Evolutionary conservation across 495 filamentous ascomycete species (phyloP).

Genomic region (Umbilicaria muhlenbergii): DNA sequence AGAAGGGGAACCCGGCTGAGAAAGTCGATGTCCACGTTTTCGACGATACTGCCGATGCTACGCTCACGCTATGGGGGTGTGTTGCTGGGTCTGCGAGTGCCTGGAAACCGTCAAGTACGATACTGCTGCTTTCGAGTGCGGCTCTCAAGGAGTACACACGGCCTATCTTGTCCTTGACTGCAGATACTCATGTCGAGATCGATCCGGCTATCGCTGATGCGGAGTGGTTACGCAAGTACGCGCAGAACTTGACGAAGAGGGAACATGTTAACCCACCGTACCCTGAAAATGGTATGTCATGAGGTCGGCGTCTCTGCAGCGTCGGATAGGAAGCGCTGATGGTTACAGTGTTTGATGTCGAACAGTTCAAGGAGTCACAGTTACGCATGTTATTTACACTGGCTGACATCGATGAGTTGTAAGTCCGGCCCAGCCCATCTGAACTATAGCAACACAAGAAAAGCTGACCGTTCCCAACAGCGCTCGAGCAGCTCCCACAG

Average conservation of each 20-base stretch:
- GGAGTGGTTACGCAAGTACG: constrained; percentile 37
- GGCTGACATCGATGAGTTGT: constrained; percentile 45
- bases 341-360: constrained; percentile 30
- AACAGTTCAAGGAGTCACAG: constrained; percentile 25
- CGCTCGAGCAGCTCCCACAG: constrained; percentile 19
- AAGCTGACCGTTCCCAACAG: constrained; percentile 3
- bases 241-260: constrained; percentile 31
- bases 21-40: constrained; percentile 38
- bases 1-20: constrained; percentile 25
- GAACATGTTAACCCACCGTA: constrained; percentile 38
- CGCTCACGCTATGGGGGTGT: constrained; percentile 37
- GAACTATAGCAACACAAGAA: neutral
- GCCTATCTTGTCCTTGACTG: constrained; percentile 26
- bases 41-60: constrained; percentile 40
- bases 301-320: too few species aligned
- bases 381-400: constrained; percentile 37
- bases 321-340: neutral
- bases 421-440: constrained; percentile 1
- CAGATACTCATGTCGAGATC: constrained; percentile 37
- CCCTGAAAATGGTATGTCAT: constrained; percentile 22
- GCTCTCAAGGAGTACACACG: constrained; percentile 21
- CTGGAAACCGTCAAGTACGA: constrained; percentile 37
- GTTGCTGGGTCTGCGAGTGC: constrained; percentile 28
- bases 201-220: constrained; percentile 41
- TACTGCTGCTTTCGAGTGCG: constrained; percentile 41